Percentiles rank a stretch among this genome's conserved stretches.
phyloP scores from a whole-genome alignment of 1,284 basidiomycete species.

The Ceratobasidium sp. region DNA sequence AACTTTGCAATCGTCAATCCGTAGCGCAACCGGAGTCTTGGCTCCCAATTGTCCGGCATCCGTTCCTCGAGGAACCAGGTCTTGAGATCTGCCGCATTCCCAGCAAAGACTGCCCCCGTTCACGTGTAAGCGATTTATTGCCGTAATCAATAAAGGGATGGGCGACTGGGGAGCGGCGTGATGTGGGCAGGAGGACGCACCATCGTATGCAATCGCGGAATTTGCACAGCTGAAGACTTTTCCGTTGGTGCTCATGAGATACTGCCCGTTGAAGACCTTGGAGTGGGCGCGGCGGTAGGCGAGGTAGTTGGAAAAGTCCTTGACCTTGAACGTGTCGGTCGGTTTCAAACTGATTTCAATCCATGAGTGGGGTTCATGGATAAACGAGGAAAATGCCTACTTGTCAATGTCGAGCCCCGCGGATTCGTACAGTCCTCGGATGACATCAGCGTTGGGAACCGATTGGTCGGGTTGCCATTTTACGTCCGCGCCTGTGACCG shows the following conservation, averaged over 20 bases:
- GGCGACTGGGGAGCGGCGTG: neutral
- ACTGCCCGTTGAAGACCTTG: constrained; percentile 36
- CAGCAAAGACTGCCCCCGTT: constrained; percentile 33
- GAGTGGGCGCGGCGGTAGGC: constrained; percentile 40
- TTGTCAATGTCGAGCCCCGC: constrained; percentile 36
- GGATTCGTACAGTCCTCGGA: constrained; percentile 24
- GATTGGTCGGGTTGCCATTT: constrained; percentile 40
- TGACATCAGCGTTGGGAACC: constrained; percentile 18
- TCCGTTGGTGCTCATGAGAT: constrained; percentile 29
- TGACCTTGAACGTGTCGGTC: constrained; percentile 25
- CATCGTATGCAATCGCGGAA: constrained; percentile 32
- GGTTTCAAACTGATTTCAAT: constrained; percentile 5
- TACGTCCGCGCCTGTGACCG: constrained; percentile 22
- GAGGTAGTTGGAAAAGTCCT: constrained; percentile 36
- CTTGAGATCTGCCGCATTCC: constrained; percentile 44
- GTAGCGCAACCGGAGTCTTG: constrained; percentile 13
- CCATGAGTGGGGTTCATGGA: neutral
- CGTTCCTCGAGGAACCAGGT: constrained; percentile 46
- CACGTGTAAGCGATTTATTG: neutral
- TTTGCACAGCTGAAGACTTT: constrained; percentile 23
- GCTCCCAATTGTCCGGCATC: constrained; percentile 45
- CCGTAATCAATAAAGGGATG: neutral
- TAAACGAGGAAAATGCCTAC: neutral
- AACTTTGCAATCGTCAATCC: constrained; percentile 43
- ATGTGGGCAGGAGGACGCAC: constrained; percentile 1